Percentiles rank a stretch among this genome's conserved stretches.
Evolutionary conservation across 2,329 filamentous ascomycete genomes (phyloP).

Genomic region (Fusarium paranaense): DNA sequence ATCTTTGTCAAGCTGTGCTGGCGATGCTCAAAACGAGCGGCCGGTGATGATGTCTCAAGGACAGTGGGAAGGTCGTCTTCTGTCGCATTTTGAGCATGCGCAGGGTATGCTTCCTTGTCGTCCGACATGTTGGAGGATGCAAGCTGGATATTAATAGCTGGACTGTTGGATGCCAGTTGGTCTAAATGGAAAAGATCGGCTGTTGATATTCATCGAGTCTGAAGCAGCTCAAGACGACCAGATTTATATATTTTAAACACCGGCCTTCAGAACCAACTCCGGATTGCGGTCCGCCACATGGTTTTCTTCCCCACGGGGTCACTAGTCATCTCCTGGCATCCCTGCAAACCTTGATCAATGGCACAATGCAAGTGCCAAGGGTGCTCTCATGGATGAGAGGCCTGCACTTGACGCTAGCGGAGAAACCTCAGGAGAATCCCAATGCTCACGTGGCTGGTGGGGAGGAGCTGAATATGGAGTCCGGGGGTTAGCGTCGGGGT

Average conservation of each 20-base stretch:
- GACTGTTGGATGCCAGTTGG: not conserved
- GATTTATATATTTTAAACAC: not conserved
- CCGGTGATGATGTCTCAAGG: not conserved
- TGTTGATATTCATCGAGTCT: not conserved
- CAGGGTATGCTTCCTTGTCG: not conserved
- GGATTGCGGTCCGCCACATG: not conserved
- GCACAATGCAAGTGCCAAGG: not conserved
- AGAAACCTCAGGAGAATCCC: not conserved
- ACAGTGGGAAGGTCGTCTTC: not conserved
- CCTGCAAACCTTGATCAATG: not conserved
- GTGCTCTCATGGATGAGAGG: not conserved
- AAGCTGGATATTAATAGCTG: not conserved
- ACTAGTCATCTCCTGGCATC: not conserved
- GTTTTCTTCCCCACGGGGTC: not conserved
- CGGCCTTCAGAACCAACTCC: not conserved
- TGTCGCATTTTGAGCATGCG: not conserved
- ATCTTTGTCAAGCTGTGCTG: not conserved
- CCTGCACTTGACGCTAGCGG: not conserved
- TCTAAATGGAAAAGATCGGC: not conserved
- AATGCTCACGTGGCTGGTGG: not conserved
- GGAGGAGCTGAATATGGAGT: not conserved
- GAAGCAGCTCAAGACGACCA: not conserved
- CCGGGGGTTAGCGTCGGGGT: not conserved
- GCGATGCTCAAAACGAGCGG: not conserved
- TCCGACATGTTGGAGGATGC: not conserved